Conservation (phyloP, 257 asterid genomes). For the Fraxinus anomala region DNA sequence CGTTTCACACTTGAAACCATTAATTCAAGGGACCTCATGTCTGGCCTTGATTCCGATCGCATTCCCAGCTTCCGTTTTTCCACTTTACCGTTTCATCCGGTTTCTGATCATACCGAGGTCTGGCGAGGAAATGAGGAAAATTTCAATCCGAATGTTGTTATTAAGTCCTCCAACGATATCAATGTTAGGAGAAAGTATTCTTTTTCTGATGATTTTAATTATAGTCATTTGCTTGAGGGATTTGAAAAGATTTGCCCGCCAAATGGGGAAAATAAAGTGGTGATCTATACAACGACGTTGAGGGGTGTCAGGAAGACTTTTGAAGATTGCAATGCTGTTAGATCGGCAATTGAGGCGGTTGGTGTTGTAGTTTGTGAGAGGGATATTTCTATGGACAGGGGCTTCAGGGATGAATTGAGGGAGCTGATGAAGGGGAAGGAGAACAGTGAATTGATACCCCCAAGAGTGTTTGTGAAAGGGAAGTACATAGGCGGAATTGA, state of each 20-base stretch:
- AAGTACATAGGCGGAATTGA: constrained; percentile 81
- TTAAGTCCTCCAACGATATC: not conserved
- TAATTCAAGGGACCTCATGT: constrained; percentile 92
- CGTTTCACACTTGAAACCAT: constrained; percentile 64
- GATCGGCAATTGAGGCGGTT: constrained; percentile 60
- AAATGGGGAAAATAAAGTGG: constrained; percentile 70
- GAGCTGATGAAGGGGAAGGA: constrained; percentile 58
- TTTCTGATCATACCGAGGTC: not conserved
- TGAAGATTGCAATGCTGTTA: constrained; percentile 75
- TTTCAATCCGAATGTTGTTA: constrained; percentile 30
- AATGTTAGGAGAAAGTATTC: constrained; percentile 12
- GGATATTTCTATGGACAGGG: constrained; percentile 83
- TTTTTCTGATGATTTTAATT: constrained; percentile 7
- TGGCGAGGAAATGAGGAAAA: constrained; percentile 31
- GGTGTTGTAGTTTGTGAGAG: constrained; percentile 67
- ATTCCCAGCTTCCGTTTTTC: constrained; percentile 57
- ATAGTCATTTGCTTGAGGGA: constrained; percentile 29
- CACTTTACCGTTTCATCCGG: constrained; percentile 22
- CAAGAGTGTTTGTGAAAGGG: constrained; percentile 72
- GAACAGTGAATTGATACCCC: constrained; percentile 52
- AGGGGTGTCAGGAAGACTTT: constrained; percentile 88
- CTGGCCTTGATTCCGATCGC: constrained; percentile 69
- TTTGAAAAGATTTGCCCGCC: constrained; percentile 67
- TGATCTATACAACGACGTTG: constrained; percentile 70
- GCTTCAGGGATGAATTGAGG: constrained; percentile 69